Base-by-base conservation (phyloP, 345 rosid genomes). In the Pistacia integerrima region DNA sequence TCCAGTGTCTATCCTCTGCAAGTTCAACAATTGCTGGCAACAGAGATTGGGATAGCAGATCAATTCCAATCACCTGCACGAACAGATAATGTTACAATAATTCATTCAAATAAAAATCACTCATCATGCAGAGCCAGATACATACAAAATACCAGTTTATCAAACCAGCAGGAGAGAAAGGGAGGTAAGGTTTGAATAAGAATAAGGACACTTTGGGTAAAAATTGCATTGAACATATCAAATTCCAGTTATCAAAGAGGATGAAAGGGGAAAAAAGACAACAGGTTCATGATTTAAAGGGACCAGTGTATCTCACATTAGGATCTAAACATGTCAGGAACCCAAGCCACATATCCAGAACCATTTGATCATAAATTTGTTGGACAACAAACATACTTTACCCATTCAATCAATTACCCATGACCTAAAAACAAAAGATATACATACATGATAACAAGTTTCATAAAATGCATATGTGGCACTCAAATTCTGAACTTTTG, bases 1-100 rank as follows among this genome's bases (percentile, higher is more conserved):
- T 88, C 91, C 91, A 88, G 74, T 88, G 91, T 65, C 85, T 86
- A 79, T 88, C 91, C 82, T 88, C 91, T 33, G 91, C 91, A 76
- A 88, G 89, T 84, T 88, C 91, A 35, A 88, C 91, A 71, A 88
- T 88, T 54, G 91, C 91, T 68, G 89, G 91, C 74, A 88, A 67
- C 46, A 88, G 81, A 17, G 91, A 88, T 75, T 88, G 91, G 51
- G 88, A 88, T n/a, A 88, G 87, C 74, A 88, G 72, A 79, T 88
- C 91, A 79, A 88, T 86, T 79, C 91, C 91, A 78, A 88, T 88
- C 5, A 88, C 91, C 91, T 88, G 81, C 74, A 81, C 17, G 44
- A 58, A 64, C 57, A 48, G 16, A n/a, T 2, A 63, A 60, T 46
- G 18, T 68, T 57, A 67, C n/a, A 8, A 62, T 0, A 74, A 5